A percentile compares a stretch with the other conserved stretches of the same genome.
phyloP scores from a whole-genome alignment of 2,329 filamentous ascomycete species.

The Colletotrichum liriopes region DNA sequence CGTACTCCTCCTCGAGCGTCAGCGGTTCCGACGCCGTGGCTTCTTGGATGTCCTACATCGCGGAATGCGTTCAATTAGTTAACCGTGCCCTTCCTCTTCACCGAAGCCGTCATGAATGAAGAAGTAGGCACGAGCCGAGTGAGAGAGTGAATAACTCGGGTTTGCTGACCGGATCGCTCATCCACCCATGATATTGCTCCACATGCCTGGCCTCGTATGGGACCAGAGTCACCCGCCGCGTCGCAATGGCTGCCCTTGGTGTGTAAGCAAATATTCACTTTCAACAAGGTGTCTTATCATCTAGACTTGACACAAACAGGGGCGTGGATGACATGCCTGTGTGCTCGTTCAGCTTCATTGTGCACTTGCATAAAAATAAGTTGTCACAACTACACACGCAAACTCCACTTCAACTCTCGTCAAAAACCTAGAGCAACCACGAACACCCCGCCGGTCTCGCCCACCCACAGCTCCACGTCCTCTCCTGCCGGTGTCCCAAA shows the following conservation, averaged over 20 bases:
- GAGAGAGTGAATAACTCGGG: neutral
- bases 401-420: slow-evolving; percentile 15
- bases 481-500: slow-evolving; percentile 34
- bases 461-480: slow-evolving; percentile 19
- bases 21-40: slow-evolving; percentile 92
- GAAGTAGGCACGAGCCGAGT: neutral
- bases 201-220: slow-evolving; percentile 90
- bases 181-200: slow-evolving; percentile 88
- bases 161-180: slow-evolving; percentile 79
- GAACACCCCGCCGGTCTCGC: slow-evolving; percentile 12
- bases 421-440: slow-evolving; percentile 16
- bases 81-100: too few species aligned
- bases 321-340: slow-evolving; percentile 53
- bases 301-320: neutral
- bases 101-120: neutral
- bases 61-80: neutral
- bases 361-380: slow-evolving; percentile 10
- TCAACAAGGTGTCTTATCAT: too few species aligned
- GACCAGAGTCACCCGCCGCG: slow-evolving; percentile 79
- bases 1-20: slow-evolving; percentile 85
- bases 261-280: slow-evolving; percentile 3
- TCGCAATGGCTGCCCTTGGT: slow-evolving; percentile 72
- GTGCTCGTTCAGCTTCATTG: slow-evolving; percentile 63
- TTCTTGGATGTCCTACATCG: slow-evolving; percentile 77
- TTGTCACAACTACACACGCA: neutral